Base-by-base conservation (phyloP, 2,329 filamentous ascomycete species). In the Apiospora kogelbergensis region DNA sequence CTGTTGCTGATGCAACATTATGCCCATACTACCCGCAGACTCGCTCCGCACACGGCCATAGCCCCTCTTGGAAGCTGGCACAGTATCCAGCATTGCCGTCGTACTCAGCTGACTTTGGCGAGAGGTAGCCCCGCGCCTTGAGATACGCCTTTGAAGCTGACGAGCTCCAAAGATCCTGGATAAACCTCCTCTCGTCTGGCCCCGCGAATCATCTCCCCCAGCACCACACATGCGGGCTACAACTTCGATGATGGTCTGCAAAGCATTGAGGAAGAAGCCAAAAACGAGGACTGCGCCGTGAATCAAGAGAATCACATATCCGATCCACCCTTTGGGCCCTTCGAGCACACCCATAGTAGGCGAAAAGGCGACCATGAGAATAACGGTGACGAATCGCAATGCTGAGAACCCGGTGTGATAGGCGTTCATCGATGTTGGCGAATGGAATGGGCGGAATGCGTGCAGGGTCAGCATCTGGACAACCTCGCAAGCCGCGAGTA, bases 341-440 rank as follows among this genome's bases (percentile, higher is more conserved):
- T 97, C 91, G 0, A 88, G 88, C 6, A 98, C 90, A 26, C 90
- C 91, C 3, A 99, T 85, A 0, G 92, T 91, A 1, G 95, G 94
- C 15, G 95, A 89, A 78, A 99, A 99, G 1, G 95, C 85, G 42
- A 94, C 88, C 84, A 93, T 94, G 68, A 95, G 82, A 68, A 95
- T 83, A 63, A 94, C 87, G 0, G 91, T 91, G 64, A 93, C 81
- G 41, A 98, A 90, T 42, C 96, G 90, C 17, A 97, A 84, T 2
- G 87, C 82, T 0, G 94, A 89, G 79, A 98, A 97, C 71, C 94
- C 89, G 1, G 92, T 93, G 75, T 98, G 95, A 74, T 98, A 98
- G 11, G 93, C 89, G 77, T 98, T 98, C 96, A 99, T 99, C 37
- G 95, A 98, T 0, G 96, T 98, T 26, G 95, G 90, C 1, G 91